phyloP scores from a whole-genome alignment of 2,329 filamentous ascomycete species.

The Phyllosticta ampelicida region DNA sequence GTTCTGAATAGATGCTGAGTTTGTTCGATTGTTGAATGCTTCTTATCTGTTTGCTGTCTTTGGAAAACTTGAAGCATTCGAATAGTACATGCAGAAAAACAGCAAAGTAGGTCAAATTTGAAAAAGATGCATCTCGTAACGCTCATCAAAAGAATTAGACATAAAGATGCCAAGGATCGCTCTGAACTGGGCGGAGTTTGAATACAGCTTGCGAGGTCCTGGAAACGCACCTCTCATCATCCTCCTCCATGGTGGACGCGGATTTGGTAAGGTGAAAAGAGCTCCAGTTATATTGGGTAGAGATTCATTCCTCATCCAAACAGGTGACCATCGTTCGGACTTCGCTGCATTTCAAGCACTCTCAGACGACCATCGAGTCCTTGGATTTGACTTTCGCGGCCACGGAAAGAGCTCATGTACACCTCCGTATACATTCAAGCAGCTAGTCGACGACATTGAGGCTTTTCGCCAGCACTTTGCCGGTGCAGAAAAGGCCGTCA shows the following conservation, averaged over 20 bases:
- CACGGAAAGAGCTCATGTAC: slow-evolving; percentile 27
- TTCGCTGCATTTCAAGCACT: slow-evolving; percentile 24
- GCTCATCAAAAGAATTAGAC: neutral
- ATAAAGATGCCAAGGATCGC: neutral
- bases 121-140: neutral
- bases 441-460: slow-evolving; percentile 31
- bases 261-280: slow-evolving; percentile 20
- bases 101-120: neutral
- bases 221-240: slow-evolving; percentile 25
- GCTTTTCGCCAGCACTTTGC: slow-evolving; percentile 20
- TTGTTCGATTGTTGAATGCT: too few species aligned
- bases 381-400: slow-evolving; percentile 30
- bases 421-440: slow-evolving; percentile 17
- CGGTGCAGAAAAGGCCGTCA: slow-evolving; percentile 17
- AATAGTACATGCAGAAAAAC: neutral
- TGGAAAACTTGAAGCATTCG: neutral
- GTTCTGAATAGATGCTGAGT: neutral
- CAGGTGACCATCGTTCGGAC: slow-evolving; percentile 27
- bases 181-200: slow-evolving; percentile 24
- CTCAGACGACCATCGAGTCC: slow-evolving; percentile 19
- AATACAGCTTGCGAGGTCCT: slow-evolving; percentile 23
- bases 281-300: neutral
- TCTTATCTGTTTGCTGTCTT: too few species aligned
- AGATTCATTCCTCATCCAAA: neutral
- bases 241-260: slow-evolving; percentile 29